These are phyloP conservation scores for Solanum ossicruentum DNA, from an alignment of 257 asterid genomes.

Conservation along the genomic window DNA sequence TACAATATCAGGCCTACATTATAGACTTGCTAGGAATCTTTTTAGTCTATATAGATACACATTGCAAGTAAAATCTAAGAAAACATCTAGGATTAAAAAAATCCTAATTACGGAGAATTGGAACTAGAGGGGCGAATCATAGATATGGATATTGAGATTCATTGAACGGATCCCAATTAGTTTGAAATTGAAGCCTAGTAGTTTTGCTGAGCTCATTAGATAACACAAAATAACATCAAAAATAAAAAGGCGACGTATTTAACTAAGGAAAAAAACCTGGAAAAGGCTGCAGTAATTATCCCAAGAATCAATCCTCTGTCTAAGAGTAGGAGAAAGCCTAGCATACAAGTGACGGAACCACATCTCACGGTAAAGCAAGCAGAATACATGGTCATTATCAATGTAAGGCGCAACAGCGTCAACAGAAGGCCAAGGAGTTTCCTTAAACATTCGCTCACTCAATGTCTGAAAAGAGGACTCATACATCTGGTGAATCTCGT, in stretches of 20 bases:
- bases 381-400: conserved; percentile 86
- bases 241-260: not conserved
- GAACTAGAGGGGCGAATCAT: not conserved
- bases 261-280: conserved; percentile 28
- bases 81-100: not conserved
- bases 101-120: not conserved
- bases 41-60: not conserved
- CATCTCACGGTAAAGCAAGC: conserved; percentile 96
- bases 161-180: not conserved
- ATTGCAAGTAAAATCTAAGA: not conserved
- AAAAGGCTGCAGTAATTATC: conserved; percentile 86
- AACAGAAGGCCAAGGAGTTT: conserved; percentile 86
- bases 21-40: not conserved
- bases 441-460: conserved; percentile 87
- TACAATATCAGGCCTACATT: not conserved
- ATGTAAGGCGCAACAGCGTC: conserved; percentile 77
- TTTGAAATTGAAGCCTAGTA: not conserved
- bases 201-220: not conserved
- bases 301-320: conserved; percentile 87
- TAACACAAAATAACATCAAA: not conserved
- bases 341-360: conserved; percentile 95
- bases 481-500: conserved; percentile 97
- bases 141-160: not conserved
- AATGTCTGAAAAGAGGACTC: conserved; percentile 77
- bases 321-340: conserved; percentile 65